Percentiles rank a stretch among this genome's conserved stretches.
Evolutionary conservation across 2,329 filamentous ascomycete genomes (phyloP).

Genomic region (Verticillium klebahnii): DNA sequence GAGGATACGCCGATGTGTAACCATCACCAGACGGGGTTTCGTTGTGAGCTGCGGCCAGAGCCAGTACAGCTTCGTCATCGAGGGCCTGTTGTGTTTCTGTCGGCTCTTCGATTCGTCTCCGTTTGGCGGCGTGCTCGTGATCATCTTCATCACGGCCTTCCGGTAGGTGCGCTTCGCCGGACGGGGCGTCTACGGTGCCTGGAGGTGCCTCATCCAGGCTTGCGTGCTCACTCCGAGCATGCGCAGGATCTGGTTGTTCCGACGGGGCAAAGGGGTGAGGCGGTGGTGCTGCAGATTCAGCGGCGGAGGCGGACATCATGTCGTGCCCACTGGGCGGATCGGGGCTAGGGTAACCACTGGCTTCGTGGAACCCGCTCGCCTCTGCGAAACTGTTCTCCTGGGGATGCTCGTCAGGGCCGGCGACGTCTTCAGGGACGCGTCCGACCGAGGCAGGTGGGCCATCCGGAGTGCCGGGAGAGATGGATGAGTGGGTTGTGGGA

Average conservation of each 20-base stretch:
- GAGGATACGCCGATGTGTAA: neutral
- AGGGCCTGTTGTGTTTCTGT: constrained; percentile 26
- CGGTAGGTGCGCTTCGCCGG: neutral
- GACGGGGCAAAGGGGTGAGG: neutral
- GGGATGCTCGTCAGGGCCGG: neutral
- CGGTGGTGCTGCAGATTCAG: neutral
- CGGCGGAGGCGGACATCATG: neutral
- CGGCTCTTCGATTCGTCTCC: constrained; percentile 17
- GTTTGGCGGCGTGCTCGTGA: constrained; percentile 10
- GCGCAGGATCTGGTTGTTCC: neutral
- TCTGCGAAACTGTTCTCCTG: neutral
- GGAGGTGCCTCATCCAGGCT: neutral
- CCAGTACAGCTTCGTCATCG: constrained; percentile 45
- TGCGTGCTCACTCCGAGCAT: neutral
- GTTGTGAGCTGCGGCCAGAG: constrained; percentile 37
- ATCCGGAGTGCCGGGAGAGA: neutral
- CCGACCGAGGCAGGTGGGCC: neutral
- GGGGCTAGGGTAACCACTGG: neutral
- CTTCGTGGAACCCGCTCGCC: neutral
- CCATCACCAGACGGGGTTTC: neutral
- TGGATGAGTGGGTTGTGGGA: neutral
- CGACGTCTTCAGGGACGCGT: neutral
- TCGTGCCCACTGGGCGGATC: neutral
- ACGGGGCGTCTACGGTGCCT: no score
- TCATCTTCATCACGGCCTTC: constrained; percentile 19